Evolutionary conservation across 257 asterid genomes (phyloP).

Genomic region (Solanum dulcamara): DNA sequence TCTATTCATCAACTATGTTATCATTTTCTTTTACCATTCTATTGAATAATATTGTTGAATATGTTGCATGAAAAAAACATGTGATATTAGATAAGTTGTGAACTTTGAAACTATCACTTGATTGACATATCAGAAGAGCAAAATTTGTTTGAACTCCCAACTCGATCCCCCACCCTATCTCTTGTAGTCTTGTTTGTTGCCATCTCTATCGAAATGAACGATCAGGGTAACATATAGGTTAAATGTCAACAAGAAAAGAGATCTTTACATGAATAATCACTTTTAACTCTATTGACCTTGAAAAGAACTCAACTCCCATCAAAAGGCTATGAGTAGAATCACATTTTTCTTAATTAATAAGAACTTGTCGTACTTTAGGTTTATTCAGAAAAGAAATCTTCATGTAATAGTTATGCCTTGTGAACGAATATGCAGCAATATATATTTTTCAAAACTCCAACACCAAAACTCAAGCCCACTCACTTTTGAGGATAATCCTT

Average conservation of each 20-base stretch:
- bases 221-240: neutral
- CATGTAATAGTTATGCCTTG: neutral
- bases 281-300: neutral
- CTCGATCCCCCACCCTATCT: neutral
- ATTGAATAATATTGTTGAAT: neutral
- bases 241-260: neutral
- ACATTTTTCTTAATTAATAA: neutral
- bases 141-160: neutral
- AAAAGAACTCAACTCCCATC: neutral
- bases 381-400: neutral
- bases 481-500: constrained; percentile 97
- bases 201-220: neutral
- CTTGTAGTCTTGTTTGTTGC: neutral
- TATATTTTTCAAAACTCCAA: neutral
- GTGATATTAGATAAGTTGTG: neutral
- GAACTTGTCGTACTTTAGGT: neutral
- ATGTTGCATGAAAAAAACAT: neutral
- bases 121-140: neutral
- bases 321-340: neutral
- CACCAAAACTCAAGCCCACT: constrained; percentile 17
- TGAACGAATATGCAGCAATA: neutral
- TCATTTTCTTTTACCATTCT: neutral
- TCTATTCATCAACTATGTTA: neutral
- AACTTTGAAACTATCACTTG: neutral
- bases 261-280: neutral